These are phyloP conservation scores for Boletus sp. DNA, from an alignment of 1,284 basidiomycete genomes.

Conservation along the genomic window DNA sequence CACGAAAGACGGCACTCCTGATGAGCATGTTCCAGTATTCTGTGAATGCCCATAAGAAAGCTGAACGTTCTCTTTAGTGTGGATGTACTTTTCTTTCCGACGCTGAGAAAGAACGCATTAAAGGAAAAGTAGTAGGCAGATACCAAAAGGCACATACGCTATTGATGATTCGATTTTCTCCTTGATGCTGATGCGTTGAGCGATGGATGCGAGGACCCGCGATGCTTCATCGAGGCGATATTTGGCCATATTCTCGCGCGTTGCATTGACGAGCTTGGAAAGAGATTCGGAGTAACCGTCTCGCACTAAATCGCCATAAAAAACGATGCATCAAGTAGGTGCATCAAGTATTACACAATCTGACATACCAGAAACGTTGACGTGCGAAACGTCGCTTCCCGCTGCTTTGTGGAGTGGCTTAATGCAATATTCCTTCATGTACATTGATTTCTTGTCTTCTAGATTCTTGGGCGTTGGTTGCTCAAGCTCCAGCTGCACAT, in stretches of 20 bases:
- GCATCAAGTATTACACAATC: accelerated
- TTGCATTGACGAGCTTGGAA: conserved; percentile 3
- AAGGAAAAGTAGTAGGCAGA: neutral
- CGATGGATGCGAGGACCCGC: conserved; percentile 7
- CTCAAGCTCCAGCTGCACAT: conserved; percentile 2
- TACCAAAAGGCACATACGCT: conserved; percentile 7
- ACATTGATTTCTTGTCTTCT: neutral
- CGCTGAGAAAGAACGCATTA: neutral
- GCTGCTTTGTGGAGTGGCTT: neutral
- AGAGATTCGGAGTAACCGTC: conserved; percentile 5
- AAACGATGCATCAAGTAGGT: neutral
- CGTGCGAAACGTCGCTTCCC: neutral
- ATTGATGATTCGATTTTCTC: conserved; percentile 20
- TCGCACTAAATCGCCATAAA: conserved; percentile 2
- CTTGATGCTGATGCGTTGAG: conserved; percentile 23
- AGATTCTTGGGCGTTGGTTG: neutral
- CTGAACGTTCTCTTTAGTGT: neutral
- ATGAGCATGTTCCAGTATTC: conserved; percentile 30
- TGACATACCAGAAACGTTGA: conserved; percentile 14
- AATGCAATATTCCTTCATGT: conserved; percentile 7
- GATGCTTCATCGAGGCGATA: conserved; percentile 5
- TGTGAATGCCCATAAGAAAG: conserved; percentile 3
- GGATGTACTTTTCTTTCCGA: conserved; percentile 17
- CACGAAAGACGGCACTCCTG: conserved; percentile 23
- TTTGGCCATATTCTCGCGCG: conserved; percentile 4